These are phyloP conservation scores for Neurospora cerealis DNA, from an alignment of 495 filamentous ascomycete genomes.

Conservation along the genomic window DNA sequence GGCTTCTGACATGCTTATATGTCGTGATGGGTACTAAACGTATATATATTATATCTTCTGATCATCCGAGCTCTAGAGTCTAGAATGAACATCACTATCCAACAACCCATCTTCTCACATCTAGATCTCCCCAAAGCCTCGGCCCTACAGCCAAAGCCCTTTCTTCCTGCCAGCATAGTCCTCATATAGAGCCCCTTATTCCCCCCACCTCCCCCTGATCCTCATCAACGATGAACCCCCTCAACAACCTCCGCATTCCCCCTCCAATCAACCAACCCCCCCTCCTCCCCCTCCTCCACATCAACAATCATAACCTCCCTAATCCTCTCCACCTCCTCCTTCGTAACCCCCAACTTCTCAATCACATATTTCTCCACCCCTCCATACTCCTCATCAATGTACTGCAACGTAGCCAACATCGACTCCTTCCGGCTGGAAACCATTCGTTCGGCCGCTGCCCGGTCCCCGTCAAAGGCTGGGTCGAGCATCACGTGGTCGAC, in stretches of 20 bases:
- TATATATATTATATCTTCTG: background rate
- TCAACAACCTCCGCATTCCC: slow-evolving; percentile 13
- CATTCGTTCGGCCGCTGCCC: slow-evolving; percentile 39
- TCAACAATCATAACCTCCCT: slow-evolving; percentile 36
- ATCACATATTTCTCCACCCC: slow-evolving; percentile 46
- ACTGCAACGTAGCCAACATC: slow-evolving; percentile 44
- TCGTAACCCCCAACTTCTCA: slow-evolving; percentile 40
- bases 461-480: slow-evolving; percentile 32
- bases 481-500: slow-evolving; percentile 33
- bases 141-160: too few relatives aligned
- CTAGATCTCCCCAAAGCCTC: background rate
- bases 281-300: slow-evolving; percentile 11
- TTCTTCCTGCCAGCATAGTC: too few relatives aligned
- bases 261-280: slow-evolving; percentile 18
- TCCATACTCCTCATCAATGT: slow-evolving; percentile 43
- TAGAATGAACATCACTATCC: background rate
- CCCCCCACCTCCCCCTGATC: background rate
- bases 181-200: too few relatives aligned
- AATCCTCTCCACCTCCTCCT: slow-evolving; percentile 39
- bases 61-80: background rate
- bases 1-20: background rate
- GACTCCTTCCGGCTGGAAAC: slow-evolving; percentile 39
- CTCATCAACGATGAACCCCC: background rate
- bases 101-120: background rate
- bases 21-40: background rate